Percentiles rank a stretch among this genome's conserved stretches.
Conservation (phyloP, 2,329 filamentous ascomycete genomes). For the Exophiala alcalophila region DNA sequence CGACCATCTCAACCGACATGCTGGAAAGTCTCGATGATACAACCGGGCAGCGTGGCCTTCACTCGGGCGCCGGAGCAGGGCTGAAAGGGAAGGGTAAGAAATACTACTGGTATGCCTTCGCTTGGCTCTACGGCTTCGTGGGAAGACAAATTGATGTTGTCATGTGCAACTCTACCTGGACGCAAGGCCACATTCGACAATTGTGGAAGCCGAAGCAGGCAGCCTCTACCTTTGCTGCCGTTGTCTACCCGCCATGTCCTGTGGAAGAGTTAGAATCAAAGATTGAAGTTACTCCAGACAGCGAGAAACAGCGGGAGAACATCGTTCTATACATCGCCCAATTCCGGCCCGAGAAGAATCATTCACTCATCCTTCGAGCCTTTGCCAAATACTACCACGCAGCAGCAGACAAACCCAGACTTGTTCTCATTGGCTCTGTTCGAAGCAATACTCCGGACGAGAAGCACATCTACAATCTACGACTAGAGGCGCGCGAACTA, state of each 20-base stretch:
- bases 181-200: conserved; percentile 73
- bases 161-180: conserved; percentile 98
- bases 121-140: conserved; percentile 74
- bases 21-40: conserved; percentile 71
- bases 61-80: conserved; percentile 77
- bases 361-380: conserved; percentile 77
- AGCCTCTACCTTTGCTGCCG: conserved; percentile 57
- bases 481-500: conserved; percentile 81
- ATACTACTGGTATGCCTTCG: conserved; percentile 83
- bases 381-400: conserved; percentile 72
- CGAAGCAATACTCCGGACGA: conserved; percentile 60
- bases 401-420: conserved; percentile 52
- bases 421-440: conserved; percentile 90
- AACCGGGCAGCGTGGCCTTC: conserved; percentile 67
- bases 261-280: conserved; percentile 77
- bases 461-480: conserved; percentile 74
- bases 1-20: conserved; percentile 98
- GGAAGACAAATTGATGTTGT: conserved; percentile 85
- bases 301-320: conserved; percentile 63
- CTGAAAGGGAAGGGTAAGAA: conserved; percentile 68
- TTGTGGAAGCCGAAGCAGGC: conserved; percentile 63
- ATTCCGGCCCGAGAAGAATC: conserved; percentile 96
- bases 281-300: conserved; percentile 64
- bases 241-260: conserved; percentile 89
- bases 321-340: conserved; percentile 90